These are phyloP conservation scores for Penicillium goetzii DNA, from an alignment of 495 filamentous ascomycete species.

Conservation along the genomic window DNA sequence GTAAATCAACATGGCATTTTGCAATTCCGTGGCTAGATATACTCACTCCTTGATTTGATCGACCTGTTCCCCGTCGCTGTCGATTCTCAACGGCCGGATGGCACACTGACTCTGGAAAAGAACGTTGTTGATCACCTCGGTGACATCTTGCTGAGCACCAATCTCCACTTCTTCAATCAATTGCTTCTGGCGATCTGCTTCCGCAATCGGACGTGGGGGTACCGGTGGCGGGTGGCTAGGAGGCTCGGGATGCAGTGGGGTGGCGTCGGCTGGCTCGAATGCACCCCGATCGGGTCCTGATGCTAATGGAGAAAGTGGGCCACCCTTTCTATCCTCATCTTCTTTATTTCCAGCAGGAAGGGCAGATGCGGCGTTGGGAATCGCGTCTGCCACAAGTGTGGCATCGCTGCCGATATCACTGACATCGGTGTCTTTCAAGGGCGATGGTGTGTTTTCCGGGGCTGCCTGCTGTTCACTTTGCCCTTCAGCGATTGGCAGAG, in stretches of 20 bases:
- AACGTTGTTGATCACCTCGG: constrained; percentile 90
- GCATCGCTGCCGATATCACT: constrained; percentile 52
- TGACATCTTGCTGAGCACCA: constrained; percentile 84
- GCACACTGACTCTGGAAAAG: constrained; percentile 88
- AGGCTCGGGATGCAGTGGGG: constrained; percentile 15
- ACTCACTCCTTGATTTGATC: constrained; percentile 73
- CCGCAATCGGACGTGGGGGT: constrained; percentile 48
- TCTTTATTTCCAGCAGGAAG: constrained; percentile 40
- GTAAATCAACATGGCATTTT: neutral
- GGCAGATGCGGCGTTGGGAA: constrained; percentile 27
- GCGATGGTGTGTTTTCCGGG: constrained; percentile 15
- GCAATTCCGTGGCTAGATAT: neutral
- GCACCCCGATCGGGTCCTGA: constrained; percentile 15
- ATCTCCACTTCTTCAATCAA: constrained; percentile 61
- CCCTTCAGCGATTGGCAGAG: constrained; percentile 33
- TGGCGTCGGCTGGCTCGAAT: constrained; percentile 3
- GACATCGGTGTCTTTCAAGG: constrained; percentile 21
- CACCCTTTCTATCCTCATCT: constrained; percentile 38
- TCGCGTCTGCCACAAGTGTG: constrained; percentile 53
- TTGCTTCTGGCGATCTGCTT: constrained; percentile 42
- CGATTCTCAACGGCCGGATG: constrained; percentile 66
- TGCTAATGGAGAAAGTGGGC: constrained; percentile 29
- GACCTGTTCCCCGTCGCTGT: constrained; percentile 70
- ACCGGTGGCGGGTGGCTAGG: constrained; percentile 48
- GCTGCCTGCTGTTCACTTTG: constrained; percentile 23